phyloP scores from a whole-genome alignment of 139 green algal genomes.

The Limnomonas spitsbergensis region DNA sequence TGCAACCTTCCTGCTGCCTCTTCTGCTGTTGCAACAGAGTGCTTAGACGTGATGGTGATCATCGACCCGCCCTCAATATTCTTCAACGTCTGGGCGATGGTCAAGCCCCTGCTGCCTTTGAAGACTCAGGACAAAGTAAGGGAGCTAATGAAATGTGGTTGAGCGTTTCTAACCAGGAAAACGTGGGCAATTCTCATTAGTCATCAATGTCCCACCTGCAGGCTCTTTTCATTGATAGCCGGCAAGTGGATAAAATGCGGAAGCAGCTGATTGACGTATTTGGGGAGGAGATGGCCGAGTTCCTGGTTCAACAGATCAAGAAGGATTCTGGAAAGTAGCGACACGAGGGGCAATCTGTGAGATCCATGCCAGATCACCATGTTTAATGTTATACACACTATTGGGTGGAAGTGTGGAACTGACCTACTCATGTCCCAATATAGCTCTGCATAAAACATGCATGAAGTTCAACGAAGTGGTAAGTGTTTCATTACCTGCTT shows the following conservation, averaged over 20 bases:
- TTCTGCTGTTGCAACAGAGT: slow-evolving; percentile 11
- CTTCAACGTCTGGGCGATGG: slow-evolving; percentile 21
- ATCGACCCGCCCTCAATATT: slow-evolving; percentile 29
- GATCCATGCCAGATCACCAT: too few relatives aligned
- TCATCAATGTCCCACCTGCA: not conserved
- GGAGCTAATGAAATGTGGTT: not conserved
- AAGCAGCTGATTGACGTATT: not conserved
- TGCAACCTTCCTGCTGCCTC: not conserved
- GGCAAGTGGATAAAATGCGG: not conserved
- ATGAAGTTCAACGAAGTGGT: too few relatives aligned
- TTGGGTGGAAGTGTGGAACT: too few relatives aligned
- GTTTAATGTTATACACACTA: too few relatives aligned
- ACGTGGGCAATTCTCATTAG: not conserved
- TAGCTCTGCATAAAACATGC: too few relatives aligned
- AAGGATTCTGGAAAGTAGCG: too few relatives aligned
- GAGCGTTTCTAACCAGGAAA: not conserved
- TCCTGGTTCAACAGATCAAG: slow-evolving; percentile 1
- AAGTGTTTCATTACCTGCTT: too few relatives aligned
- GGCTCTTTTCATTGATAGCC: slow-evolving; percentile 5
- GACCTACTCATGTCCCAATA: too few relatives aligned
- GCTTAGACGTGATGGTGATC: slow-evolving; percentile 26
- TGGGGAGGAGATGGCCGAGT: slow-evolving; percentile 1
- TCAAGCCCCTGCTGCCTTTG: slow-evolving; percentile 28
- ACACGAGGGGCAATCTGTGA: too few relatives aligned
- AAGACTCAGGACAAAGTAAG: slow-evolving; percentile 28